phyloP scores from a whole-genome alignment of 805 yeast species.

The Ogataea trehalophila region DNA sequence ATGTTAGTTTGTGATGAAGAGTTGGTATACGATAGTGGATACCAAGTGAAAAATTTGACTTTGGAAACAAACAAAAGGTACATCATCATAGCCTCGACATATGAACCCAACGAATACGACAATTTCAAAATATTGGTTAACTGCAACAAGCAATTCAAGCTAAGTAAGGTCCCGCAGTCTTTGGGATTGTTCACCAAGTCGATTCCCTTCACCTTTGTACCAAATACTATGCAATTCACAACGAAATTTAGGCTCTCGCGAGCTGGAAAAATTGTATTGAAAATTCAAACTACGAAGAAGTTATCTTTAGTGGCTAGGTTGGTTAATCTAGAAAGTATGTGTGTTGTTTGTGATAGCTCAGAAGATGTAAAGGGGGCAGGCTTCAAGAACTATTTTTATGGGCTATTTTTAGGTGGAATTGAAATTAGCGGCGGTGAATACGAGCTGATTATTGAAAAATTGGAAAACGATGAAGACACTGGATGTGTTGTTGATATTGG shows the following conservation, averaged over 20 bases:
- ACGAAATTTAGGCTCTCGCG: constrained; percentile 5
- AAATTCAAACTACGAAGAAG: background rate
- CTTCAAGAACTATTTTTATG: background rate
- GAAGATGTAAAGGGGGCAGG: background rate
- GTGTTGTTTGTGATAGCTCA: background rate
- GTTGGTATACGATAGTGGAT: constrained; percentile 33
- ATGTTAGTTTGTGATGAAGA: constrained; percentile 23
- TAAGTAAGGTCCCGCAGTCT: constrained; percentile 4
- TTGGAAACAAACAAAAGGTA: constrained; percentile 35
- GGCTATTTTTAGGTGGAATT: constrained; percentile 2
- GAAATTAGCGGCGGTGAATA: constrained; percentile 1
- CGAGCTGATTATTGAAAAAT: background rate
- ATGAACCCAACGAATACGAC: constrained; percentile 27
- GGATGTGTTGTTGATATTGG: constrained; percentile 1
- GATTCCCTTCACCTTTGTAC: background rate
- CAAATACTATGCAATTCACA: background rate
- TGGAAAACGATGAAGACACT: background rate
- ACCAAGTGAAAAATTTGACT: constrained; percentile 19
- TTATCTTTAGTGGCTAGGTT: background rate
- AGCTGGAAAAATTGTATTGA: constrained; percentile 2
- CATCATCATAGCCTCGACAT: constrained; percentile 43
- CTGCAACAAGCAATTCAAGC: constrained; percentile 11
- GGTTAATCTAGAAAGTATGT: background rate
- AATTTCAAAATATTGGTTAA: constrained; percentile 32
- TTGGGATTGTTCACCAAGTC: constrained; percentile 10